A percentile compares a stretch with the other conserved stretches of the same genome.
Conservation (phyloP, 2,329 filamentous ascomycete species). For the Raffaelea deltoideospora region DNA sequence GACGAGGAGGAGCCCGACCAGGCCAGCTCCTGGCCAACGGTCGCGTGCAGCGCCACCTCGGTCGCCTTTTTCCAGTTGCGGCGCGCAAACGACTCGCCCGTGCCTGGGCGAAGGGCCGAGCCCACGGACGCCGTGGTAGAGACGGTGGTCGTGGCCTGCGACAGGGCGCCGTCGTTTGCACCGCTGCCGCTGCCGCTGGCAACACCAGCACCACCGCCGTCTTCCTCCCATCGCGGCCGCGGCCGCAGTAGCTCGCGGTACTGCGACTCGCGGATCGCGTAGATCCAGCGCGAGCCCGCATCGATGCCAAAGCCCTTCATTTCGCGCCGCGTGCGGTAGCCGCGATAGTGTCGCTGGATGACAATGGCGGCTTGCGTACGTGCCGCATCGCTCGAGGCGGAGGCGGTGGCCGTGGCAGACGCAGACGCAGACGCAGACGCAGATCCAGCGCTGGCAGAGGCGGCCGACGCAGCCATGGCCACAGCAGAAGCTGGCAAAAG, state of each 20-base stretch:
- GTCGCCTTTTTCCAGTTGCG: conserved; percentile 64
- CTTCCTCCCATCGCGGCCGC: too few species aligned
- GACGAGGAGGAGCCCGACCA: too few species aligned
- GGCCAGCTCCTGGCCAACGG: conserved; percentile 24
- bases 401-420: not conserved
- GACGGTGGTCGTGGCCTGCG: conserved; percentile 2
- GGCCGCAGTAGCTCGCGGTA: conserved; percentile 36
- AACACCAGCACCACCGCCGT: too few species aligned
- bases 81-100: conserved; percentile 28
- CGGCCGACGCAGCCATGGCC: not conserved
- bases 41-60: conserved; percentile 55
- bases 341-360: conserved; percentile 61
- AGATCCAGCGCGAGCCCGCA: conserved; percentile 55
- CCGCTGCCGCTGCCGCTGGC: not conserved
- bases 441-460: too few species aligned
- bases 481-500: not conserved
- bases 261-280: conserved; percentile 44
- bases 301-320: conserved; percentile 54
- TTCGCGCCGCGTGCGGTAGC: conserved; percentile 58
- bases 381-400: not conserved
- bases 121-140: not conserved
- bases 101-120: too few species aligned
- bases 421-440: not conserved
- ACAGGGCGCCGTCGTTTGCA: too few species aligned
- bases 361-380: conserved; percentile 33